Evolutionary conservation across 768 basidiomycete species (phyloP), one percentile per base, ranked within the genome.

Genomic region (Leucosporidium creatinivorum): DNA sequence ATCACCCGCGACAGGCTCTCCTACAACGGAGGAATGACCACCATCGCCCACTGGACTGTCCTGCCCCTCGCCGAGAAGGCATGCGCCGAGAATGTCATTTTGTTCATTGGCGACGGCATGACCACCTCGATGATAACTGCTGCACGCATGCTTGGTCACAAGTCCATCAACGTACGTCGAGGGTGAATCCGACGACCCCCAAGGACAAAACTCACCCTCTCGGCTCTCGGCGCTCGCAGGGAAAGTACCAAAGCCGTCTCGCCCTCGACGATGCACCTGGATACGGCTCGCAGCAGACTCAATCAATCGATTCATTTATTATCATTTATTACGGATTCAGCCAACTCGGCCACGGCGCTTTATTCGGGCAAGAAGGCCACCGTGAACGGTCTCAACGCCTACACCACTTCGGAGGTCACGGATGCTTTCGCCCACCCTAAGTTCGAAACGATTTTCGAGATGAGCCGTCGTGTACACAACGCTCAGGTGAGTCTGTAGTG

Each of bases 291-390:
- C 79, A 80, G 65, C 78, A 77, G 77, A 79, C 78, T 52, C 78
- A 79, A 67, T 72, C 68, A 10, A 67, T 74, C 52, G 68, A 69
- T n/a, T n/a, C 26, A 36, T 28, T 26, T 69, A 49, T n/a, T n/a
- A n/a, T n/a, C n/a, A n/a, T n/a, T n/a, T 66, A 70, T 74, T 33
- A 69, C 73, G 23, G 75, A 78, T 62, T 78, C 78, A 9, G 80
- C 80, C 73, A 80, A 80, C 74, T 78, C 77, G 3, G 80, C 80
- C 6, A 78, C 79, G 3, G 77, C 80, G 1, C 73, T 80, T 19
- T 77, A 76, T 69, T 69, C 78, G 3, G 79, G 79, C 36, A 71
- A 76, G 64, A 78, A 78, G 66, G 57, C 75, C 47, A 79, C 79
- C 44, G 79, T 80, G 30, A 80, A 80, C 66, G 79, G 77, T 33